Evolutionary conservation across 495 filamentous ascomycete species (phyloP).

Genomic region (Daldinia caldariorum): DNA sequence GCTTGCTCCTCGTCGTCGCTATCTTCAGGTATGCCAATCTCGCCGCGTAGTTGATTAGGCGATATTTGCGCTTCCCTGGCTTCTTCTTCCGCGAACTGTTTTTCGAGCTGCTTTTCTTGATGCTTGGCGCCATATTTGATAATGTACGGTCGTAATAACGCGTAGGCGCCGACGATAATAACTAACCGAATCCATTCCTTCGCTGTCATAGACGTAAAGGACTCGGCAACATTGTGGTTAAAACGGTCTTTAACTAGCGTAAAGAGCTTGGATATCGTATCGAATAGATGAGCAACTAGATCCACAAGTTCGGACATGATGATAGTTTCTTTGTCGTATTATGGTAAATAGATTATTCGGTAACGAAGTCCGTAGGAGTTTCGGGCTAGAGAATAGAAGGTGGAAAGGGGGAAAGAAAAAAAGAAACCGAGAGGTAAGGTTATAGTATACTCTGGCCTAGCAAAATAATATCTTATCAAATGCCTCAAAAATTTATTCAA

Average conservation of each 20-base stretch:
- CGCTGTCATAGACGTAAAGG: constrained; percentile 63
- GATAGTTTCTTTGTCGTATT: constrained; percentile 14
- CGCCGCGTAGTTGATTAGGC: constrained; percentile 63
- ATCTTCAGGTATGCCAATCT: constrained; percentile 63
- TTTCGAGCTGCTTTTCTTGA: constrained; percentile 59
- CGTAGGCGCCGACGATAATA: constrained; percentile 68
- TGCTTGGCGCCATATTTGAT: constrained; percentile 57
- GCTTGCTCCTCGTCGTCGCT: constrained; percentile 57
- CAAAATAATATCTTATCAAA: not conserved
- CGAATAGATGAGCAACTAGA: constrained; percentile 43
- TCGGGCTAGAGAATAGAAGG: not conserved
- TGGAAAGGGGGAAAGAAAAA: not conserved
- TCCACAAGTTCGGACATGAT: constrained; percentile 52
- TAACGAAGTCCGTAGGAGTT: not conserved
- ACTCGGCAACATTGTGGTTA: constrained; percentile 63
- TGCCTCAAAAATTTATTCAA: not conserved
- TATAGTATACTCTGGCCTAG: not conserved
- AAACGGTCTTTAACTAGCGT: constrained; percentile 55
- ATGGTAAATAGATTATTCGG: not conserved
- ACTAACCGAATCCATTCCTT: constrained; percentile 70
- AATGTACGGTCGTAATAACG: constrained; percentile 73
- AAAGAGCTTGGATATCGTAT: constrained; percentile 41
- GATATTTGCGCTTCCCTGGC: constrained; percentile 53
- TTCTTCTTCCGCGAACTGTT: constrained; percentile 50
- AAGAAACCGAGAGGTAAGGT: not conserved